Evolutionary conservation across 1,284 basidiomycete genomes (phyloP).

Genomic region (Heterobasidion irregulare): DNA sequence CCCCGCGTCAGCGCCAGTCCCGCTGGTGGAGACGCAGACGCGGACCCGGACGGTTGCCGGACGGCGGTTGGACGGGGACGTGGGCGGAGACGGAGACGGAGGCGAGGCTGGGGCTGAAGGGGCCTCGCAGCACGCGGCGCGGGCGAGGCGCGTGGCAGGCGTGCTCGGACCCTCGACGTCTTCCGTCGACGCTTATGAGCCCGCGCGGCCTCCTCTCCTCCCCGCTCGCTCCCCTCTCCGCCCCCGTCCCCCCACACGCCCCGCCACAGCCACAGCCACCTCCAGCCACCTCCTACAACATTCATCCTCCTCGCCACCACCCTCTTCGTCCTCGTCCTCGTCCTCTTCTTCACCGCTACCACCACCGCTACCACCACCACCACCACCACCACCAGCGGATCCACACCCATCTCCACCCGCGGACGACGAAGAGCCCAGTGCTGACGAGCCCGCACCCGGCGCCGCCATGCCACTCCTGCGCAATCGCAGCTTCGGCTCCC

Average conservation of each 20-base stretch:
- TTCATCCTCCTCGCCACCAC: not conserved
- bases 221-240: conserved; percentile 20
- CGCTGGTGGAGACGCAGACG: too few relatives aligned
- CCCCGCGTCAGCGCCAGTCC: too few relatives aligned
- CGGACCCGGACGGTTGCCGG: too few relatives aligned
- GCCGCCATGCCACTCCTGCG: conserved; percentile 17
- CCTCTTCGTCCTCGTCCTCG: not conserved
- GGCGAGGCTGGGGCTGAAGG: too few relatives aligned
- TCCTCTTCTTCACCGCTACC: not conserved
- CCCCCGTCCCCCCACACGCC: conserved; percentile 22
- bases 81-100: too few relatives aligned
- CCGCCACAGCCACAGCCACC: not conserved
- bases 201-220: conserved; percentile 16
- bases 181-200: conserved; percentile 3
- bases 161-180: not conserved
- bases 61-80: too few relatives aligned
- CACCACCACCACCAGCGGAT: not conserved
- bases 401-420: not conserved
- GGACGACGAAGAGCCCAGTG: not conserved
- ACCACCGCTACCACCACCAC: not conserved
- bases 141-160: not conserved
- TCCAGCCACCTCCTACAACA: conserved; percentile 4
- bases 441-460: not conserved
- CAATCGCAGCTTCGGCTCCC: conserved; percentile 20
- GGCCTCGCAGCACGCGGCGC: too few relatives aligned